A percentile compares a stretch with the other conserved stretches of the same genome.
Conservation (phyloP, 805 yeast species). For the Yarrowia divulgata region DNA sequence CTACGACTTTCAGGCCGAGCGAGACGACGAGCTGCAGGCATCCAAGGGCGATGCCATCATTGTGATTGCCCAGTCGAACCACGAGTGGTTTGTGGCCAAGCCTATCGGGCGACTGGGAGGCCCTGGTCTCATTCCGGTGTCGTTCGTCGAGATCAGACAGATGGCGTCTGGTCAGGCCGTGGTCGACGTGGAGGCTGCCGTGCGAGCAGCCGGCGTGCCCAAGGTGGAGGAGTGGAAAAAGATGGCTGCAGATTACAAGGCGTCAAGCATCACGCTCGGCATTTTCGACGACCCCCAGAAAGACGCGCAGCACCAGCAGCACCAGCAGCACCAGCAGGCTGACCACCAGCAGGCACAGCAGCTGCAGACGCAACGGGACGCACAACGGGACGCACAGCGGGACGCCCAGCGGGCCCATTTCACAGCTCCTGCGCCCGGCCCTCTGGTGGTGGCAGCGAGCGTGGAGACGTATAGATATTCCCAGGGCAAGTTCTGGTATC, state of each 20-base stretch:
- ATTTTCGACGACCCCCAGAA: conserved; percentile 54
- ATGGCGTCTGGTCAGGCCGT: conserved; percentile 68
- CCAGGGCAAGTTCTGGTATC: conserved; percentile 89
- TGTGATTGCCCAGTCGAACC: conserved; percentile 94
- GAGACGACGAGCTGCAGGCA: conserved; percentile 83
- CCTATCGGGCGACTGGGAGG: conserved; percentile 95
- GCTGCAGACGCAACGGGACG: background rate
- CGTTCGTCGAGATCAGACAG: conserved; percentile 86
- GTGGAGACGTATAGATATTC: conserved; percentile 83
- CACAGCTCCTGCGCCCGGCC: conserved; percentile 5
- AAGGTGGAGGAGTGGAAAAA: conserved; percentile 96
- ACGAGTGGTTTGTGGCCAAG: conserved; percentile 98
- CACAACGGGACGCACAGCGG: background rate
- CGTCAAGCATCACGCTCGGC: conserved; percentile 76
- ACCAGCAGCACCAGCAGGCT: conserved; percentile 34
- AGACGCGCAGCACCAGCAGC: conserved; percentile 31
- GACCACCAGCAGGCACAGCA: too few relatives aligned
- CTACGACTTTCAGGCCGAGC: conserved; percentile 84
- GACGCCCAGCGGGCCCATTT: conserved; percentile 16
- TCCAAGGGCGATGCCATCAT: conserved; percentile 86
- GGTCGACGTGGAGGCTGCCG: conserved; percentile 63
- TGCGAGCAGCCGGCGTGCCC: conserved; percentile 76
- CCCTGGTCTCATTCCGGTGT: conserved; percentile 94
- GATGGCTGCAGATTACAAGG: conserved; percentile 89
- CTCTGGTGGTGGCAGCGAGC: conserved; percentile 63